Conservation (phyloP, 1,284 basidiomycete species). For the Sporisorium reilianum region DNA sequence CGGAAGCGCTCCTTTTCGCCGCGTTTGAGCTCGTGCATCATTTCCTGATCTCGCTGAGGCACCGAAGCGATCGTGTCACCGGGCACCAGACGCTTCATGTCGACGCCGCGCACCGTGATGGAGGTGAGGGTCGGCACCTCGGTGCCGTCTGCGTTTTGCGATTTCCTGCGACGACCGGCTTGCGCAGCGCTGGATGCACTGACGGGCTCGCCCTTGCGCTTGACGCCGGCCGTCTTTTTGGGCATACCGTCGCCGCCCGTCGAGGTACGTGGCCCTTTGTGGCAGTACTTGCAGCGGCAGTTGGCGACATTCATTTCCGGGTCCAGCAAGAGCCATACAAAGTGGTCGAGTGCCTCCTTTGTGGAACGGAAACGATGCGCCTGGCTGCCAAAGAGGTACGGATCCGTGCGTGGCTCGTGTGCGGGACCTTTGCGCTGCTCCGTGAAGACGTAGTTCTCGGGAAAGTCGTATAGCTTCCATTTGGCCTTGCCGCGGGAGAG, state of each 20-base stretch:
- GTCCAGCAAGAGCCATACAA: slow-evolving; percentile 50
- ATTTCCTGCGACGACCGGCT: slow-evolving; percentile 9
- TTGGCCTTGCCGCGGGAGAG: slow-evolving; percentile 33
- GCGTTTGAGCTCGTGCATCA: slow-evolving; percentile 30
- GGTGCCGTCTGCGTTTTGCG: slow-evolving; percentile 12
- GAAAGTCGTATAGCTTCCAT: slow-evolving; percentile 56
- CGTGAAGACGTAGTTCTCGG: slow-evolving; percentile 47
- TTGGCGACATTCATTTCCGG: slow-evolving; percentile 35
- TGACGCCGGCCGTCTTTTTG: slow-evolving; percentile 19
- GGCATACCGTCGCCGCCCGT: slow-evolving; percentile 12
- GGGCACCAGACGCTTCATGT: slow-evolving; percentile 41
- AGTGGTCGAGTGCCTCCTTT: slow-evolving; percentile 46
- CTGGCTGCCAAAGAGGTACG: slow-evolving; percentile 53
- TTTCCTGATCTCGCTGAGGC: slow-evolving; percentile 42
- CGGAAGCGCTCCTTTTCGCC: slow-evolving; percentile 54
- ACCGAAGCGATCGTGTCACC: slow-evolving; percentile 43
- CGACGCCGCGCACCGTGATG: slow-evolving; percentile 33
- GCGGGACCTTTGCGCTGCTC: slow-evolving; percentile 58
- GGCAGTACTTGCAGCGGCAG: slow-evolving; percentile 58
- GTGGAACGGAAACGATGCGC: slow-evolving; percentile 53
- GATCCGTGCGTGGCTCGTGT: slow-evolving; percentile 41
- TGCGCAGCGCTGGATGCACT: slow-evolving; percentile 30
- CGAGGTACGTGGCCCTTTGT: slow-evolving; percentile 23
- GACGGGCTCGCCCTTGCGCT: slow-evolving; percentile 30
- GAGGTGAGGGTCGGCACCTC: slow-evolving; percentile 14